Base-by-base conservation (phyloP, 495 filamentous ascomycete species). In the Lindgomyces ingoldianus region DNA sequence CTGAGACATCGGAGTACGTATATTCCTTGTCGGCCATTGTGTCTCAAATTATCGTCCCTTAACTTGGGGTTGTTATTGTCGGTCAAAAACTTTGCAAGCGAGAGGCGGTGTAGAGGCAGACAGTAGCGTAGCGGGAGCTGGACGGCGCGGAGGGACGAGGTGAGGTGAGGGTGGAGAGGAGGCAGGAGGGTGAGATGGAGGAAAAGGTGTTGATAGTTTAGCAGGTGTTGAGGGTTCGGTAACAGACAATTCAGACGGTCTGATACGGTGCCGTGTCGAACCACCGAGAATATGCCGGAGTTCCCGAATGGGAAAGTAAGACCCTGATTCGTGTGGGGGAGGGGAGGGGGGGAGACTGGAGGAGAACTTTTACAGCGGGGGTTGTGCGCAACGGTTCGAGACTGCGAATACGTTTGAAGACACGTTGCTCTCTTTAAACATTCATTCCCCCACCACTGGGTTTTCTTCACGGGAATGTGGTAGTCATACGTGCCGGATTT, bases 1-100 rank as follows among this genome's bases (percentile, higher is more conserved):
- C 84, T 63, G 89, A 81, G 75, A 97, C 85, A 70, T 98, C 91
- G 69, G 86, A 79, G 80, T 89, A 91, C 58, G 93, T 96, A 78
- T 87, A 83, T 76, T 90, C 83, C 79, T 90, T 83, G 64, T 57
- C 49, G 36, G 63, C 63, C 62, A 67, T 70, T 62, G 62, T 57
- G 45, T 54, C 50, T 39, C 33, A 39, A 39, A 39, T 39, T 39
- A 39, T 39, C 33, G 33, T 6, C 14, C n/a, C n/a, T n/a, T n/a
- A n/a, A n/a, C n/a, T n/a, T n/a, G n/a, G n/a, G n/a, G n/a, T n/a
- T n/a, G n/a, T n/a, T n/a, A n/a, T n/a, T n/a, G n/a, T n/a, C n/a
- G n/a, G n/a, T n/a, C n/a, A n/a, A n/a, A n/a, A n/a, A 39, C 33
- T 39, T 39, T 6, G 6, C 33, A 14, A 39, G 6, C 6, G 33